Evolutionary conservation across 2,329 filamentous ascomycete species (phyloP).

Genomic region (Endoconidiophora laricicola): DNA sequence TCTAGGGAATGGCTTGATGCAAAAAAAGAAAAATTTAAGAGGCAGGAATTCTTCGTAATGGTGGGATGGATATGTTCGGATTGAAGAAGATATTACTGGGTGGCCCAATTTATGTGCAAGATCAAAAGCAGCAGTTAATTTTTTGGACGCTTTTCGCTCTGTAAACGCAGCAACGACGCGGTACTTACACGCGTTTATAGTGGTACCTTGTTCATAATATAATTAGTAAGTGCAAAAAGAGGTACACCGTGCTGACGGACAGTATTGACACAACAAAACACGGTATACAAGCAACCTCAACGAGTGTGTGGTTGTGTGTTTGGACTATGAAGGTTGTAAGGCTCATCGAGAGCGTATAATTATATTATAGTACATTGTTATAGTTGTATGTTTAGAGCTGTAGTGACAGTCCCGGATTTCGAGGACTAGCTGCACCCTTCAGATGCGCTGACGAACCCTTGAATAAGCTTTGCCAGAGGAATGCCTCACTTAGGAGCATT

Average conservation of each 20-base stretch:
- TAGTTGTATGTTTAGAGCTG: constrained; percentile 18
- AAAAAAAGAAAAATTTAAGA: background rate
- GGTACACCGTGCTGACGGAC: background rate
- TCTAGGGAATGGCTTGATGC: background rate
- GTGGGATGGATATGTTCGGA: too few relatives aligned
- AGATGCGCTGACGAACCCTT: constrained; percentile 87
- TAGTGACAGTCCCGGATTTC: constrained; percentile 25
- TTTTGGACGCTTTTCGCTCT: too few relatives aligned
- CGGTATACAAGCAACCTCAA: background rate
- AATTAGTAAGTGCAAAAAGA: background rate
- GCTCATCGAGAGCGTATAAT: background rate
- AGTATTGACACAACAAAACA: background rate
- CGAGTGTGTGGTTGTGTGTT: background rate
- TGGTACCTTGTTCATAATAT: background rate
- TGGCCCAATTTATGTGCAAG: too few relatives aligned
- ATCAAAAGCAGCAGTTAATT: too few relatives aligned
- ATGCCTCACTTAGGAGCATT: constrained; percentile 84
- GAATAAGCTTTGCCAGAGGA: constrained; percentile 97
- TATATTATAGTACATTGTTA: too few relatives aligned
- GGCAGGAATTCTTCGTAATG: background rate
- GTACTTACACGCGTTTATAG: background rate
- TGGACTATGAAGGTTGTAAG: background rate
- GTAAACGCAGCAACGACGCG: constrained; percentile 1
- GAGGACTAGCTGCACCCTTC: constrained; percentile 30
- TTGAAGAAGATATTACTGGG: too few relatives aligned